Evolutionary conservation across 371 early-diverging fungal genomes (phyloP).

Genomic region (Capillidium rhysosporum): DNA sequence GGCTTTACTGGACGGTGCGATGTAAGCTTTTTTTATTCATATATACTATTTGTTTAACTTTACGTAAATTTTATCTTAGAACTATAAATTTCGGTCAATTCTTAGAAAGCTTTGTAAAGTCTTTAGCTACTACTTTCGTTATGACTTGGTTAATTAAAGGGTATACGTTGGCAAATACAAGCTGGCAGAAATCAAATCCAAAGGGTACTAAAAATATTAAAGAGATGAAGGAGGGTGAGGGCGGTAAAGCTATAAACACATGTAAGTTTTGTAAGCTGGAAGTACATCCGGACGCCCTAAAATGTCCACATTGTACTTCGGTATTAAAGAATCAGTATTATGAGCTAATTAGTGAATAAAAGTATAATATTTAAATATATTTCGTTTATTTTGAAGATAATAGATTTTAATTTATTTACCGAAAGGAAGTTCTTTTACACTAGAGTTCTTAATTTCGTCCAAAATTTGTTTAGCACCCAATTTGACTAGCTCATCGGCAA

Average conservation of each 20-base stretch:
- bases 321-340: too few relatives aligned
- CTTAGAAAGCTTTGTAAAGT: neutral
- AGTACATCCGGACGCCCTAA: too few relatives aligned
- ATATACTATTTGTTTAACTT: too few relatives aligned
- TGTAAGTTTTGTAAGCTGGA: too few relatives aligned
- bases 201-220: too few relatives aligned
- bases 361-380: too few relatives aligned
- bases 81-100: constrained; percentile 4
- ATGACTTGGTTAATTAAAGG: constrained; percentile 1
- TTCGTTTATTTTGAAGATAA: too few relatives aligned
- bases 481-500: constrained; percentile 11
- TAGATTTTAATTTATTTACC: neutral
- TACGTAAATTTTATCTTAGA: neutral
- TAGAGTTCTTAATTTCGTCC: constrained; percentile 1
- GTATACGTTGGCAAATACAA: neutral
- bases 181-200: too few relatives aligned
- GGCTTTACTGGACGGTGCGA: constrained; percentile 1
- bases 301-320: too few relatives aligned
- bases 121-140: neutral
- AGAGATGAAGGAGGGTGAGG: too few relatives aligned
- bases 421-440: neutral
- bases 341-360: too few relatives aligned
- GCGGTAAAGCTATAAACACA: too few relatives aligned
- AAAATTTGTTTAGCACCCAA: constrained; percentile 18
- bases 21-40: neutral